Evolutionary conservation across 129 eudicot species (phyloP), one percentile per base, ranked within the genome.

Genomic region (Silybum marianum): DNA sequence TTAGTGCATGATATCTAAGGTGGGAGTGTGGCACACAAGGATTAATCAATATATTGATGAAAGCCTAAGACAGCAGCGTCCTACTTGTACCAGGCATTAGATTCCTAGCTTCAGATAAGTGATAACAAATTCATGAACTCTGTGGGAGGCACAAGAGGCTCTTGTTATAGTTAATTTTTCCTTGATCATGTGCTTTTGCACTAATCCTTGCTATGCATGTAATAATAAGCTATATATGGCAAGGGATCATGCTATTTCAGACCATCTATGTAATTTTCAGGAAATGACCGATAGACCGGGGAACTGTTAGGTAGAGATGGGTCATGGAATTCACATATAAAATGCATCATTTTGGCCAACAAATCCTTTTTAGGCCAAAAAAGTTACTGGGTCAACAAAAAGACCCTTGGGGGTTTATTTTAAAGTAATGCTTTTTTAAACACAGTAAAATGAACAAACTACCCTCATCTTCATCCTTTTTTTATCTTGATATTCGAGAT

Each of bases 201-300:
- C 69, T 30, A 76, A 28, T 66, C 25, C 39, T 66, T 65, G 22
- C 79, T 75, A 30, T 58, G 79, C 79, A n/a, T 75, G 58, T 75
- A 75, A 75, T 60, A 30, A 51, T 48, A 58, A 28, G n/a, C 13
- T 44, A 69, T 32, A 13, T 66, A 44, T 8, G 8, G 16, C 25
- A 38, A 26, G 85, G 69, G 66, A 75, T 66, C 74, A 58, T 80
- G 73, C 78, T 60, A 69, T 69, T 26, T 79, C 76, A 79, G 76
- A 46, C 54, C 82, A 58, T 58, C 4, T 58, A 44, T 36, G 80
- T 80, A 8, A n/a, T 74, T 81, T 66, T 66, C 25, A 67, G 69
- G 68, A 81, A 46, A 30, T 54, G 42, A 75, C 38, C 19, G 14
- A 9, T 63, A 67, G 21, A 36, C 51, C 51, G 6, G 40, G 69